Evolutionary conservation across 2,329 filamentous ascomycete genomes (phyloP).

Genomic region (Talaromyces sp.): DNA sequence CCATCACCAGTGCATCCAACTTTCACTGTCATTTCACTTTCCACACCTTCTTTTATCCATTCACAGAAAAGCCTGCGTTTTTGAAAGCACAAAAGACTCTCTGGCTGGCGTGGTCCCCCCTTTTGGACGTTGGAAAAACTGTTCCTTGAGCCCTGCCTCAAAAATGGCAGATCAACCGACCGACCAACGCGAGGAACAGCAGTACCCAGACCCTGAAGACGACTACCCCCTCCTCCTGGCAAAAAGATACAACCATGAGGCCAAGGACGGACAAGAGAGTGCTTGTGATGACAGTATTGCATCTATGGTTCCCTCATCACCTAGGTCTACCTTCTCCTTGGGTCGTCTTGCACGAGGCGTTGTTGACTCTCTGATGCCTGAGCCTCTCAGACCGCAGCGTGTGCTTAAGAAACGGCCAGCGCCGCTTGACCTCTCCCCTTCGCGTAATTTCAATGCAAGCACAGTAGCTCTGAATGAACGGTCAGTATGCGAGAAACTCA

Average conservation of each 20-base stretch:
- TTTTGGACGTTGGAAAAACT: neutral
- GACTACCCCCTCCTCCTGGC: slow-evolving; percentile 7
- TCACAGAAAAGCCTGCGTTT: neutral
- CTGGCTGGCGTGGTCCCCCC: neutral
- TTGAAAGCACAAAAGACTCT: neutral
- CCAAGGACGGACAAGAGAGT: neutral
- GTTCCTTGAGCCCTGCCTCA: neutral
- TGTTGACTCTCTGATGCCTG: slow-evolving; percentile 9
- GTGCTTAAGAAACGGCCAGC: neutral
- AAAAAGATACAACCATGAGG: slow-evolving; percentile 1
- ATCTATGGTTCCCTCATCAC: neutral
- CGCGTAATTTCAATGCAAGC: neutral
- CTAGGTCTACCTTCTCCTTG: slow-evolving; percentile 4
- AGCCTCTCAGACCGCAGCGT: slow-evolving; percentile 4
- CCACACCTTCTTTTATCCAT: neutral
- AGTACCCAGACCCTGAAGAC: neutral
- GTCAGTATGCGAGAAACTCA: neutral
- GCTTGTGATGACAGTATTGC: neutral
- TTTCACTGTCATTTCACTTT: neutral
- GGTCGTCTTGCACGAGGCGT: slow-evolving; percentile 6
- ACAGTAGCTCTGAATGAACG: neutral
- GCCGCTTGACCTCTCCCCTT: neutral
- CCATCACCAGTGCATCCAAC: neutral
- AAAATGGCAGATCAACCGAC: neutral
- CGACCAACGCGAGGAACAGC: neutral